These are phyloP conservation scores for Ambrosiella cleistominuta DNA, from an alignment of 2,329 filamentous ascomycete genomes.

Conservation along the genomic window DNA sequence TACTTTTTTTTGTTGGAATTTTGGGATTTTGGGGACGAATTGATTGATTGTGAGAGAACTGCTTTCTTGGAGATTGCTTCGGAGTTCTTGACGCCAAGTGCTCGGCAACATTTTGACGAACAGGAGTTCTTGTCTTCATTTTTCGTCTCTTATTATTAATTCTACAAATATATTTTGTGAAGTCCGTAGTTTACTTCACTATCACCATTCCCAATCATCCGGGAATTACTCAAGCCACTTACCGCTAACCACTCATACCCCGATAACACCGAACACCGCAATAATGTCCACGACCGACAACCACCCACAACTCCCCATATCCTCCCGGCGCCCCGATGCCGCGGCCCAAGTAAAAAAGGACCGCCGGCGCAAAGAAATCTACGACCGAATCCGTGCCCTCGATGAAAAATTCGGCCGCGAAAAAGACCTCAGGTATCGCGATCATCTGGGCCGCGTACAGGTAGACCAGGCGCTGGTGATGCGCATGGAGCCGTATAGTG, in stretches of 20 bases:
- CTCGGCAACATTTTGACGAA: no score
- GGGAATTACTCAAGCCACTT: no score
- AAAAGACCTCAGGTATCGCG: slow-evolving; percentile 67
- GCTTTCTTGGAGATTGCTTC: no score
- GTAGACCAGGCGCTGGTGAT: slow-evolving; percentile 75
- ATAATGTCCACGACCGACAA: slow-evolving; percentile 16
- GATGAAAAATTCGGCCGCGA: slow-evolving; percentile 64
- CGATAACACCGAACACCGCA: not conserved
- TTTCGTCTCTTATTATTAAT: no score
- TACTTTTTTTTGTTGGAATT: no score
- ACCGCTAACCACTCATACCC: not conserved
- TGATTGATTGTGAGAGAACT: no score
- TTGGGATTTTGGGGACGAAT: no score
- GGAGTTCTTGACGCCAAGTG: no score
- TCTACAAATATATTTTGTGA: no score
- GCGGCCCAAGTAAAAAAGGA: slow-evolving; percentile 65
- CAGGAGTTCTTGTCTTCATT: no score
- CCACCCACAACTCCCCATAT: slow-evolving; percentile 19
- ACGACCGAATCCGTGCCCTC: slow-evolving; percentile 61
- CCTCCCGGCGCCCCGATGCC: slow-evolving; percentile 21
- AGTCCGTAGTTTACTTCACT: no score
- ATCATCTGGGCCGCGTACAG: slow-evolving; percentile 82
- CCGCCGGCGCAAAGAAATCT: slow-evolving; percentile 68
- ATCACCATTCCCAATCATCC: no score
- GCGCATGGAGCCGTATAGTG: slow-evolving; percentile 63